phyloP scores from a whole-genome alignment of 2,329 filamentous ascomycete genomes.

The Fusarium nematophilum region DNA sequence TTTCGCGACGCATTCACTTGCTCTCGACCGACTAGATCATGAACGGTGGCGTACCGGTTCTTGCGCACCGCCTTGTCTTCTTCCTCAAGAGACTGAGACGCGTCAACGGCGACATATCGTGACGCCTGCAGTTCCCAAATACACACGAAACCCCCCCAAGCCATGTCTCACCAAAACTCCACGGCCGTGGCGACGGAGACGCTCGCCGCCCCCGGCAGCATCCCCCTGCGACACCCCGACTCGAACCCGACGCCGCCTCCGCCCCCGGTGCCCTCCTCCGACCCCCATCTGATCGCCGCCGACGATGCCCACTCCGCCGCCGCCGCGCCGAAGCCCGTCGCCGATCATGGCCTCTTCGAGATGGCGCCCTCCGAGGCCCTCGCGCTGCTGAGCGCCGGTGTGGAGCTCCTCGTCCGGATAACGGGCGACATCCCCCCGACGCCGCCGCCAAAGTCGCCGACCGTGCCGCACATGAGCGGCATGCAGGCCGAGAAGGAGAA shows the following conservation, averaged over 20 bases:
- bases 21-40: constrained; percentile 43
- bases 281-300: constrained; percentile 47
- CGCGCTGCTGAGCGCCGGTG: constrained; percentile 77
- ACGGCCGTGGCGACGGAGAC: constrained; percentile 35
- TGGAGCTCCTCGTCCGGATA: constrained; percentile 77
- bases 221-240: constrained; percentile 34
- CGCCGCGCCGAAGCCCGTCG: constrained; percentile 43
- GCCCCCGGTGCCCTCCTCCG: constrained; percentile 56
- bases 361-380: constrained; percentile 80
- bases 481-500: constrained; percentile 72
- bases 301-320: constrained; percentile 39
- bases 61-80: constrained; percentile 43
- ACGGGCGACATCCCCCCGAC: constrained; percentile 85
- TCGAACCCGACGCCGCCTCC: constrained; percentile 48
- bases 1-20: constrained; percentile 7
- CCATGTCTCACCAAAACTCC: constrained; percentile 40
- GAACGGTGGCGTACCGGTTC: constrained; percentile 40
- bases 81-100: constrained; percentile 39
- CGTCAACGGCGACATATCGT: constrained; percentile 41
- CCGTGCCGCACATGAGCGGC: constrained; percentile 73
- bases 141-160: constrained; percentile 1
- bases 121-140: constrained; percentile 14
- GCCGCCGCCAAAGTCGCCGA: constrained; percentile 73
- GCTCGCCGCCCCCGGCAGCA: constrained; percentile 30
- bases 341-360: constrained; percentile 75